phyloP scores from a whole-genome alignment of 177 flowering plant species.

The Vitis hybrid region DNA sequence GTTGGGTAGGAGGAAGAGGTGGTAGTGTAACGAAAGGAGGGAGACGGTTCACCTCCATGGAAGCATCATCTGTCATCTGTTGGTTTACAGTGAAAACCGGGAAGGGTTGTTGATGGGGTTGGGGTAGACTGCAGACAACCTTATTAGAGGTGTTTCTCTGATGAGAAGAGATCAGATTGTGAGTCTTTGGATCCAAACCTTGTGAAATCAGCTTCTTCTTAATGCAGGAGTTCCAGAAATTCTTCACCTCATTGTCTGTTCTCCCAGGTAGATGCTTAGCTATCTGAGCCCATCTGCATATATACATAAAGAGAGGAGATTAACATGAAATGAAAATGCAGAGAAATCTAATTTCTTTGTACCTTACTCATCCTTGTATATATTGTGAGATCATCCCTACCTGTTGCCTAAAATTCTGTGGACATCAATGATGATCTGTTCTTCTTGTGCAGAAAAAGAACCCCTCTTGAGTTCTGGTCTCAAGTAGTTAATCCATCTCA shows the following conservation, averaged over 20 bases:
- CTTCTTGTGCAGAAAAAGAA: conserved; percentile 53
- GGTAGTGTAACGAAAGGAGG: conserved; percentile 10
- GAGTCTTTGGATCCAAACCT: conserved; percentile 65
- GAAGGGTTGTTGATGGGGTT: conserved; percentile 22
- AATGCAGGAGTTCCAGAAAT: conserved; percentile 68
- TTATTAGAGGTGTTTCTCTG: conserved; percentile 12
- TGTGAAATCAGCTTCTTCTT: conserved; percentile 62
- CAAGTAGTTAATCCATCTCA: conserved; percentile 69
- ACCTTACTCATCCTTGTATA: too few species aligned
- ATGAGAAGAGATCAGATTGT: conserved; percentile 40
- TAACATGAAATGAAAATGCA: not conserved
- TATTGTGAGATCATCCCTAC: conserved; percentile 12
- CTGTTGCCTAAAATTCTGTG: conserved; percentile 66
- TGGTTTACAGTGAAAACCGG: conserved; percentile 17
- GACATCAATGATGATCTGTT: conserved; percentile 54
- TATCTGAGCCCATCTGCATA: conserved; percentile 59
- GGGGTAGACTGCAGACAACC: conserved; percentile 18
- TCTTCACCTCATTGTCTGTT: conserved; percentile 72
- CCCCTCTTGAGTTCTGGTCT: conserved; percentile 64
- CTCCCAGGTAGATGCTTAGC: conserved; percentile 68
- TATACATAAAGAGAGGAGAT: not conserved
- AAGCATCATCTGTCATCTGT: not conserved
- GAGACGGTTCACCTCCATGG: not conserved
- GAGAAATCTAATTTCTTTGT: too few species aligned
- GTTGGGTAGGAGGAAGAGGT: conserved; percentile 2